phyloP scores from a whole-genome alignment of 345 rosid genomes.

The Bruguiera gymnorhiza region DNA sequence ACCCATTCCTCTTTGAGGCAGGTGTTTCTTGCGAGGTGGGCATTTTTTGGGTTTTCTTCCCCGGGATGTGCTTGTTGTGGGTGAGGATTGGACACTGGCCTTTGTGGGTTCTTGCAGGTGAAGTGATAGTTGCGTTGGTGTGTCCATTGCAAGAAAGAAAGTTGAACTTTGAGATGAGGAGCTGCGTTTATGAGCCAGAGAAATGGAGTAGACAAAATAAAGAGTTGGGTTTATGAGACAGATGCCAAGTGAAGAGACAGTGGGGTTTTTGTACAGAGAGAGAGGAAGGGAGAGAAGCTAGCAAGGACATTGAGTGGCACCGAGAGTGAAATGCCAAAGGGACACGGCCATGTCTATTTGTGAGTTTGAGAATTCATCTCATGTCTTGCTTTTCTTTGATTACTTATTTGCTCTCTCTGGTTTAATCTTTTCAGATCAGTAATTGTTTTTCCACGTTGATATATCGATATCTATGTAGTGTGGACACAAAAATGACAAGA shows the following conservation, averaged over 20 bases:
- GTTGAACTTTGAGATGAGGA: no score
- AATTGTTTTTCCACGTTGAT: no score
- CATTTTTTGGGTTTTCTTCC: constrained; percentile 20
- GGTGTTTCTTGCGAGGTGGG: constrained; percentile 43
- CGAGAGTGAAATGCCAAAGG: constrained; percentile 23
- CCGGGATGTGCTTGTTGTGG: not conserved
- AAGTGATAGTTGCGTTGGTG: not conserved
- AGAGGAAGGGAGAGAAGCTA: constrained; percentile 5
- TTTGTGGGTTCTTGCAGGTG: constrained; percentile 18
- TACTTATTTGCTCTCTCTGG: no score
- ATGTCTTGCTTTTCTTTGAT: no score
- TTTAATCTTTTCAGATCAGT: no score
- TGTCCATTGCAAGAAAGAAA: constrained; percentile 4
- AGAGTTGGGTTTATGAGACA: not conserved
- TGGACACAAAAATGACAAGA: no score
- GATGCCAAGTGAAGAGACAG: not conserved
- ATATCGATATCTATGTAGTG: no score
- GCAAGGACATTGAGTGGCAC: not conserved
- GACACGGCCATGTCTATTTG: constrained; percentile 15
- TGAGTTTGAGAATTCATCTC: not conserved
- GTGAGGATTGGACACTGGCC: constrained; percentile 1
- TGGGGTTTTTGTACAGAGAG: not conserved
- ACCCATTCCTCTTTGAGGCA: constrained; percentile 70
- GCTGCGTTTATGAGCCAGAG: no score
- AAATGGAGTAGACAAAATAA: not conserved